Conservation (phyloP, 2,329 filamentous ascomycete genomes). For the Ophiobolus disseminans region DNA sequence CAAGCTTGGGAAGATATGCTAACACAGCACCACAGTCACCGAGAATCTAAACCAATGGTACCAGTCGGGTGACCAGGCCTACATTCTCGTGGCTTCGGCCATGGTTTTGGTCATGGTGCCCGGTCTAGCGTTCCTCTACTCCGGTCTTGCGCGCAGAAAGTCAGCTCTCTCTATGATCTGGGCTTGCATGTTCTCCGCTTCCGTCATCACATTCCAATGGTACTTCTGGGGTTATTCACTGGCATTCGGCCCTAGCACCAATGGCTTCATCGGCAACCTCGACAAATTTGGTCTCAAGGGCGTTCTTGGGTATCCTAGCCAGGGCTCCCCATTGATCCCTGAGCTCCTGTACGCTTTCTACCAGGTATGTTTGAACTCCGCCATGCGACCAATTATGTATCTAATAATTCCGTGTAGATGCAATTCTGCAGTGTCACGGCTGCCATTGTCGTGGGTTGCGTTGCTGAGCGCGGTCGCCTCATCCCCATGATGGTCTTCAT, state of each 20-base stretch:
- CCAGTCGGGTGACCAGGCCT: slow-evolving; percentile 88
- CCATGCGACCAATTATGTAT: not conserved
- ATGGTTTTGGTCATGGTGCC: slow-evolving; percentile 98
- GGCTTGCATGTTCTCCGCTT: slow-evolving; percentile 93
- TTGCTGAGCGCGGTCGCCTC: slow-evolving; percentile 91
- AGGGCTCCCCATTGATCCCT: slow-evolving; percentile 85
- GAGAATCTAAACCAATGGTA: slow-evolving; percentile 98
- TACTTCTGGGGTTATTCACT: slow-evolving; percentile 99
- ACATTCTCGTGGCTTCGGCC: slow-evolving; percentile 85
- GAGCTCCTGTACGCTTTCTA: slow-evolving; percentile 94
- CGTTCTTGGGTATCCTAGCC: slow-evolving; percentile 82
- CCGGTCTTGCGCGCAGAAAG: slow-evolving; percentile 95
- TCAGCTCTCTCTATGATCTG: slow-evolving; percentile 96
- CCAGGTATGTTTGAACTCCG: slow-evolving; percentile 63
- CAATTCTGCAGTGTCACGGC: slow-evolving; percentile 96
- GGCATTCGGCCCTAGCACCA: slow-evolving; percentile 84
- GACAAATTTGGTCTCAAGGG: slow-evolving; percentile 88
- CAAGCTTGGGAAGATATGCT: not conserved
- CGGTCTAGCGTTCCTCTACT: slow-evolving; percentile 96
- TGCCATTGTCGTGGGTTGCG: slow-evolving; percentile 88
- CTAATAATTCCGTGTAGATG: slow-evolving; percentile 66
- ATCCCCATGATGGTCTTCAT: slow-evolving; percentile 93
- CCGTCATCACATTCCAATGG: slow-evolving; percentile 96
- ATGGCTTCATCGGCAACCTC: slow-evolving; percentile 90
- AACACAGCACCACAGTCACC: slow-evolving; percentile 61